Evolutionary conservation across 176 grass and related monocot species (phyloP).

Genomic region (Aegilops sharonensis): DNA sequence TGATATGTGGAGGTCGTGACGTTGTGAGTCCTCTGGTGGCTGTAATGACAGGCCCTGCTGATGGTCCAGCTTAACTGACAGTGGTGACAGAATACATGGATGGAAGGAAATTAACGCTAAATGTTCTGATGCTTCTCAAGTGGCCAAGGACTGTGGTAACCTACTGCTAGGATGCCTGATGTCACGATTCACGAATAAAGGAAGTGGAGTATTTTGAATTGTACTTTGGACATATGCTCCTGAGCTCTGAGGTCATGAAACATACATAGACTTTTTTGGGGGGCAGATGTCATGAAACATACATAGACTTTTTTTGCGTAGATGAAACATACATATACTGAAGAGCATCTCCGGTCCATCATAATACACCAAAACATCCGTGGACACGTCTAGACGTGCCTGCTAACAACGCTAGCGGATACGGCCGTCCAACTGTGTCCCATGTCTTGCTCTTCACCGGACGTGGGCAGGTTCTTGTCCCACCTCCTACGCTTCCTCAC

Average conservation of each 20-base stretch:
- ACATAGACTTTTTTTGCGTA: not conserved
- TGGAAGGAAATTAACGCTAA: constrained; percentile 12
- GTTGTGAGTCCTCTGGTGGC: constrained; percentile 37
- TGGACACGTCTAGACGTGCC: too few species aligned
- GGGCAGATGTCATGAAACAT: too few species aligned
- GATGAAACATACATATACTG: not conserved
- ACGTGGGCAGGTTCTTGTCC: too few species aligned
- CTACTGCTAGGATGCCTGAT: constrained; percentile 17
- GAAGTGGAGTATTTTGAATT: not conserved
- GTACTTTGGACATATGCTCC: constrained; percentile 1
- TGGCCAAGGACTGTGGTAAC: not conserved
- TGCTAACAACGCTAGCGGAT: too few species aligned
- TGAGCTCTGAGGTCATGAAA: not conserved
- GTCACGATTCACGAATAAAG: constrained; percentile 16
- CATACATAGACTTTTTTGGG: too few species aligned
- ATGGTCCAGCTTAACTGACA: constrained; percentile 36
- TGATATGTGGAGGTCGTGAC: constrained; percentile 30
- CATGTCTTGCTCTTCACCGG: too few species aligned
- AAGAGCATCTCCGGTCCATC: not conserved
- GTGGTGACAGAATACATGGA: constrained; percentile 16
- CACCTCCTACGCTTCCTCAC: too few species aligned
- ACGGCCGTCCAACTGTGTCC: too few species aligned
- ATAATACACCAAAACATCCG: too few species aligned
- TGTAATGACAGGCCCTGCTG: constrained; percentile 34
- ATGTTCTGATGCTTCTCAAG: constrained; percentile 26